These are phyloP conservation scores for Blastomyces parvus DNA, from an alignment of 2,329 filamentous ascomycete species.

Conservation along the genomic window DNA sequence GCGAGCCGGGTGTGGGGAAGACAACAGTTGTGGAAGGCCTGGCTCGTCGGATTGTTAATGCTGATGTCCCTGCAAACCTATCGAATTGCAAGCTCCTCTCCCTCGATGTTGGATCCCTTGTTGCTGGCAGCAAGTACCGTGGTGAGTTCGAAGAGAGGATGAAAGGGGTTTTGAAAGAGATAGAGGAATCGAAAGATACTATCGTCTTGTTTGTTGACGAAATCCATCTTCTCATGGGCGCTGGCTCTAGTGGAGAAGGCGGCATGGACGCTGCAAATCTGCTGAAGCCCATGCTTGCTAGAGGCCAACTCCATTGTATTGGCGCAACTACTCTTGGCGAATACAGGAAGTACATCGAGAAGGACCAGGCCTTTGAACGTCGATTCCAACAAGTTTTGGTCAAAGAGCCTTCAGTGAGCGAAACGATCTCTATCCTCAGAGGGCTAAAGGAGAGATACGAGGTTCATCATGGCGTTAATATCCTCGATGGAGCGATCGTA, in stretches of 20 bases:
- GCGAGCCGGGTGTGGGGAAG: constrained; percentile 96
- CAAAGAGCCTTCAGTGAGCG: constrained; percentile 78
- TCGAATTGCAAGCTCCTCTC: constrained; percentile 90
- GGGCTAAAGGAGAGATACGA: constrained; percentile 97
- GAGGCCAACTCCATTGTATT: constrained; percentile 94
- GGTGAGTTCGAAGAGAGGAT: constrained; percentile 98
- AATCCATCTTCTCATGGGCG: constrained; percentile 97
- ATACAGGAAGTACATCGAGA: constrained; percentile 98
- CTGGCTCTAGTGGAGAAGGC: constrained; percentile 85
- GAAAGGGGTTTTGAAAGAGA: constrained; percentile 98
- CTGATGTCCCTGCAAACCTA: constrained; percentile 90
- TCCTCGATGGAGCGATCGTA: constrained; percentile 87
- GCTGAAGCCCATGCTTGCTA: constrained; percentile 94
- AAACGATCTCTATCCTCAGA: constrained; percentile 96
- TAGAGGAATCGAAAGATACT: constrained; percentile 86
- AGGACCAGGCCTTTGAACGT: constrained; percentile 94
- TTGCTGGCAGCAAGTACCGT: constrained; percentile 95
- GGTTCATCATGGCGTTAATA: constrained; percentile 94
- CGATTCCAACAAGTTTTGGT: constrained; percentile 97
- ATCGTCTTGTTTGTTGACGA: constrained; percentile 98
- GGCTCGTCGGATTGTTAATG: constrained; percentile 89
- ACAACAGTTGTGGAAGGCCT: constrained; percentile 96
- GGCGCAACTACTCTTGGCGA: constrained; percentile 91
- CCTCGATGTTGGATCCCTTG: constrained; percentile 86
- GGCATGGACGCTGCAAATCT: constrained; percentile 98